Evolutionary conservation across 2,329 filamentous ascomycete species (phyloP).

Genomic region (Xylaria arbuscula): DNA sequence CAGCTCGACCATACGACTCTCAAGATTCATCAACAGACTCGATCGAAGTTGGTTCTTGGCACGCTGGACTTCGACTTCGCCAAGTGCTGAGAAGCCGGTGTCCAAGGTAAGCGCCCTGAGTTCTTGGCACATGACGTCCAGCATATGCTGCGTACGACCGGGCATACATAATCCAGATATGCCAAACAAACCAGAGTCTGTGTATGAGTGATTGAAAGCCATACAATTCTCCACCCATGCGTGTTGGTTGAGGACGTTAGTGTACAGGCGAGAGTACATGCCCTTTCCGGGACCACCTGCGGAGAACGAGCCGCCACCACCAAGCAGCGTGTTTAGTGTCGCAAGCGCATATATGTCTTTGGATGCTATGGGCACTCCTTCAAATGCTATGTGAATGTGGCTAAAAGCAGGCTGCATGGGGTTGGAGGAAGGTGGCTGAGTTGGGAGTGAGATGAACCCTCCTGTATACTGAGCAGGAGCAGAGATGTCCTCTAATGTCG

Average conservation of each 20-base stretch:
- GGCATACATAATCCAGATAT: constrained; percentile 90
- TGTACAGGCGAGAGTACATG: constrained; percentile 98
- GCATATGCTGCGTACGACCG: constrained; percentile 80
- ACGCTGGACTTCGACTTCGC: constrained; percentile 81
- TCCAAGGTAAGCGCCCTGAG: constrained; percentile 82
- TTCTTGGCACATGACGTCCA: constrained; percentile 95
- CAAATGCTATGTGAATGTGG: constrained; percentile 95
- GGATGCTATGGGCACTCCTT: constrained; percentile 89
- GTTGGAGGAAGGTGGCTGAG: constrained; percentile 80
- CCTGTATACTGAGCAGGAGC: constrained; percentile 87
- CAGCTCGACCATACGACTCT: constrained; percentile 95
- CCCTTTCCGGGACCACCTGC: constrained; percentile 97
- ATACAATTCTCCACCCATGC: constrained; percentile 97
- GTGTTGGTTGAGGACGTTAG: constrained; percentile 96
- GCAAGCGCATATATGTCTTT: constrained; percentile 96
- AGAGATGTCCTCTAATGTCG: constrained; percentile 66
- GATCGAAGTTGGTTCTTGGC: constrained; percentile 97
- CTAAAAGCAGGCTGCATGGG: constrained; percentile 83
- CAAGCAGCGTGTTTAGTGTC: constrained; percentile 93
- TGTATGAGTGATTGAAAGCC: constrained; percentile 97
- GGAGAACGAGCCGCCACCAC: constrained; percentile 95
- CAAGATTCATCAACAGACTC: constrained; percentile 94
- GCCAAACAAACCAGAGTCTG: constrained; percentile 93
- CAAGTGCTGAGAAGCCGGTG: constrained; percentile 77
- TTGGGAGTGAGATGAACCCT: constrained; percentile 87